Percentiles rank a stretch among this genome's conserved stretches.
phyloP scores from a whole-genome alignment of 2,329 filamentous ascomycete species.

The Sporothrix pallida region DNA sequence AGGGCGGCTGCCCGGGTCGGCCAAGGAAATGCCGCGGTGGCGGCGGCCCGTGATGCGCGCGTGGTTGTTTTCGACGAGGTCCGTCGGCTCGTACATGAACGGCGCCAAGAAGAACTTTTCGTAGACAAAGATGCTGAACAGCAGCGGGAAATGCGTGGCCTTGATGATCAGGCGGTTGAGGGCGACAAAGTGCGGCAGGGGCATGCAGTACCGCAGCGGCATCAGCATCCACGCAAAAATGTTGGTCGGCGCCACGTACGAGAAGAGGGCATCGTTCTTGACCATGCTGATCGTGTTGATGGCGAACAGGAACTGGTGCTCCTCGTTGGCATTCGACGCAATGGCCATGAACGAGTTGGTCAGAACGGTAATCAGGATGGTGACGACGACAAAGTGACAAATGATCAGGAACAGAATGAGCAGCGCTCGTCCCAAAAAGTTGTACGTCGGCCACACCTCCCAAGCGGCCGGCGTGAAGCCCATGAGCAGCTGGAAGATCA shows the following conservation, averaged over 20 bases:
- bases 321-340: conserved; percentile 89
- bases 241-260: conserved; percentile 89
- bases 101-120: conserved; percentile 79
- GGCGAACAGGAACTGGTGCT: conserved; percentile 91
- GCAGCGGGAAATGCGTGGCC: conserved; percentile 82
- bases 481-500: conserved; percentile 92
- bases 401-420: conserved; percentile 87
- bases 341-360: conserved; percentile 97
- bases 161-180: conserved; percentile 93
- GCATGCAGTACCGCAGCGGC: conserved; percentile 79
- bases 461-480: conserved; percentile 94
- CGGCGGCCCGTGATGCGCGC: conserved; percentile 46
- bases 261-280: conserved; percentile 96
- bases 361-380: conserved; percentile 92
- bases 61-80: conserved; percentile 76
- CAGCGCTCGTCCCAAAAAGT: conserved; percentile 75
- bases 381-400: conserved; percentile 93
- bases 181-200: conserved; percentile 80
- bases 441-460: conserved; percentile 82
- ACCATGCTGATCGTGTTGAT: conserved; percentile 98
- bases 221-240: conserved; percentile 89
- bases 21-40: conserved; percentile 60
- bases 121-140: conserved; percentile 87
- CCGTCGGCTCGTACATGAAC: conserved; percentile 79
- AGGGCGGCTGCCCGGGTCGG: conserved; percentile 59